Percentiles rank a stretch among this genome's conserved stretches.
Evolutionary conservation across 345 rosid species (phyloP).

Genomic region (Pistacia vera): DNA sequence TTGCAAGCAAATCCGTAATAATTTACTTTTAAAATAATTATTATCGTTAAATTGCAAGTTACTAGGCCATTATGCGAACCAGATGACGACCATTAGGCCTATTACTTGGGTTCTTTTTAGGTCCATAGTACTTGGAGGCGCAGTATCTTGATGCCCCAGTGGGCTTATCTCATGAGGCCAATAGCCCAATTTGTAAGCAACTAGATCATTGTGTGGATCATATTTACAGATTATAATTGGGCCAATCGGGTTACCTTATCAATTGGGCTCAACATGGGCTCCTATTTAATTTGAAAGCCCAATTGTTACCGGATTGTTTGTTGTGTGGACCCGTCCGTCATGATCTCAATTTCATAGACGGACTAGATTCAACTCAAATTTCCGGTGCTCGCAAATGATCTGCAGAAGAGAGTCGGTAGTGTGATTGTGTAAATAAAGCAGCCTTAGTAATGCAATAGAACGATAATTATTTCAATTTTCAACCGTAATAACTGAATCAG

Average conservation of each 20-base stretch:
- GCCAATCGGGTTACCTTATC: too few species aligned
- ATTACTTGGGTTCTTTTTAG: not conserved
- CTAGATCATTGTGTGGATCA: too few species aligned
- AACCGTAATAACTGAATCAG: constrained; percentile 18
- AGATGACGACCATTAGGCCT: not conserved
- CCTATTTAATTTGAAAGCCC: not conserved
- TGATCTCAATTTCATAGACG: not conserved
- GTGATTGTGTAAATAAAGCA: not conserved
- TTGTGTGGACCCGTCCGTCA: not conserved
- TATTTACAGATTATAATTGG: too few species aligned
- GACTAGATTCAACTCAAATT: not conserved
- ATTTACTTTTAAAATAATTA: too few species aligned
- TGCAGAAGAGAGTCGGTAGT: not conserved
- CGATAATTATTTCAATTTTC: not conserved
- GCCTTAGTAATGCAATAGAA: not conserved
- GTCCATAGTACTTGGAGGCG: not conserved
- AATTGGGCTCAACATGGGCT: not conserved
- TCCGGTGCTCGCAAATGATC: not conserved
- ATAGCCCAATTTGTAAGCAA: too few species aligned
- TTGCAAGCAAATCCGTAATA: too few species aligned
- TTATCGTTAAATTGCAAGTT: too few species aligned
- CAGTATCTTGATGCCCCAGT: not conserved
- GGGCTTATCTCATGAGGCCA: not conserved
- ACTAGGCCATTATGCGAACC: too few species aligned
- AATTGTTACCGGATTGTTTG: not conserved